phyloP scores from a whole-genome alignment of 2,329 filamentous ascomycete species.

The Fusarium algeriense region DNA sequence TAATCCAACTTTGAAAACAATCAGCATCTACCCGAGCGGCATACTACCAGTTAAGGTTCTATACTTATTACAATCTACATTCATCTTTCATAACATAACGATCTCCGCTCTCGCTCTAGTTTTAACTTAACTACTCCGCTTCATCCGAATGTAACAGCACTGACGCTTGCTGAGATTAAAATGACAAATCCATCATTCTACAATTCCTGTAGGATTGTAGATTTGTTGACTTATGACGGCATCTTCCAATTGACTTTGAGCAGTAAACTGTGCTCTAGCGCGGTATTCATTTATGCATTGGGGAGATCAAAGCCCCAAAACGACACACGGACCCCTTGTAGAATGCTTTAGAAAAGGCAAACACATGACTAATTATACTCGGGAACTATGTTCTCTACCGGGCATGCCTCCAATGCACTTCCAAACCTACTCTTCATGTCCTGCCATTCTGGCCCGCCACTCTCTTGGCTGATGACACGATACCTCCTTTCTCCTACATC shows the following conservation, averaged over 20 bases:
- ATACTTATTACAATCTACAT: neutral
- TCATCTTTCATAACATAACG: neutral
- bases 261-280: too few relatives aligned
- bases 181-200: too few relatives aligned
- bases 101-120: fast-evolving
- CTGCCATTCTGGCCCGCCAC: neutral
- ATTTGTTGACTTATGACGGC: too few relatives aligned
- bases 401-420: neutral
- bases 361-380: neutral
- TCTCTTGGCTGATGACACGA: neutral
- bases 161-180: too few relatives aligned
- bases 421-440: neutral
- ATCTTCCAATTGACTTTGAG: too few relatives aligned
- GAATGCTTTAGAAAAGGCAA: too few relatives aligned
- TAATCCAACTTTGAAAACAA: neutral
- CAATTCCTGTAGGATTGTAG: too few relatives aligned
- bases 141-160: neutral
- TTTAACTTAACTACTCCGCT: neutral
- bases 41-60: neutral
- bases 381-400: neutral
- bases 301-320: too few relatives aligned
- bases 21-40: neutral
- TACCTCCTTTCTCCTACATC: neutral
- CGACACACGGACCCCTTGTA: too few relatives aligned
- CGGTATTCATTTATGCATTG: too few relatives aligned